Percentiles rank a stretch among this genome's conserved stretches.
Evolutionary conservation across 148 eudicot species (phyloP).

Genomic region (Salicornia ramosissima): DNA sequence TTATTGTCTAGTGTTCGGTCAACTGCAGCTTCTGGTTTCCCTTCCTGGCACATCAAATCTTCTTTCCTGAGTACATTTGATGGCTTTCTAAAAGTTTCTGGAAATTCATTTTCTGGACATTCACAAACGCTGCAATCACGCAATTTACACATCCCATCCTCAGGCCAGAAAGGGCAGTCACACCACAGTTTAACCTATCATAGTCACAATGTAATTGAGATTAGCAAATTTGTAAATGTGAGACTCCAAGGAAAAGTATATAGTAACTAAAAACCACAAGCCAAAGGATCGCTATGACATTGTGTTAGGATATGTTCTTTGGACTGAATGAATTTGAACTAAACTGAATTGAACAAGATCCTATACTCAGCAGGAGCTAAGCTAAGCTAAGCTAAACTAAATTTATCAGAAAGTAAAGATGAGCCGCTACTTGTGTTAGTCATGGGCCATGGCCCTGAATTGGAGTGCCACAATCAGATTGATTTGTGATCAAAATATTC

Average conservation of each 20-base stretch:
- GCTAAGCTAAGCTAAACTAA: no score
- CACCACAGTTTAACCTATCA: slow-evolving; percentile 82
- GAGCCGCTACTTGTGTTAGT: no score
- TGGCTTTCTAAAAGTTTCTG: slow-evolving; percentile 63
- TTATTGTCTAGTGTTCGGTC: slow-evolving; percentile 72
- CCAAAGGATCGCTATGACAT: background rate
- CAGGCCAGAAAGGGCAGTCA: slow-evolving; percentile 92
- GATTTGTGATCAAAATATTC: no score
- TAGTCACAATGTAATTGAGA: background rate
- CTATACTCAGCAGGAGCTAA: background rate
- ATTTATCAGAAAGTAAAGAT: no score
- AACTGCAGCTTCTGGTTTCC: slow-evolving; percentile 73
- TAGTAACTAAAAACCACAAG: background rate
- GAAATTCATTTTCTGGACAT: slow-evolving; percentile 86
- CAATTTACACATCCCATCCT: slow-evolving; percentile 81
- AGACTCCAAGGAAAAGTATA: background rate
- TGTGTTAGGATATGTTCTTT: background rate
- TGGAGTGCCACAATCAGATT: no score
- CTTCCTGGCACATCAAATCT: slow-evolving; percentile 80
- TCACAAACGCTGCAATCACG: slow-evolving; percentile 92
- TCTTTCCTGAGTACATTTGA: slow-evolving; percentile 44
- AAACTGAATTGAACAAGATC: background rate
- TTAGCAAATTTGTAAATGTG: background rate
- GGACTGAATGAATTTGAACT: no score
- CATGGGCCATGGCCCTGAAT: no score